These are phyloP conservation scores for Cairneyella variabilis DNA, from an alignment of 495 filamentous ascomycete species.

Conservation along the genomic window DNA sequence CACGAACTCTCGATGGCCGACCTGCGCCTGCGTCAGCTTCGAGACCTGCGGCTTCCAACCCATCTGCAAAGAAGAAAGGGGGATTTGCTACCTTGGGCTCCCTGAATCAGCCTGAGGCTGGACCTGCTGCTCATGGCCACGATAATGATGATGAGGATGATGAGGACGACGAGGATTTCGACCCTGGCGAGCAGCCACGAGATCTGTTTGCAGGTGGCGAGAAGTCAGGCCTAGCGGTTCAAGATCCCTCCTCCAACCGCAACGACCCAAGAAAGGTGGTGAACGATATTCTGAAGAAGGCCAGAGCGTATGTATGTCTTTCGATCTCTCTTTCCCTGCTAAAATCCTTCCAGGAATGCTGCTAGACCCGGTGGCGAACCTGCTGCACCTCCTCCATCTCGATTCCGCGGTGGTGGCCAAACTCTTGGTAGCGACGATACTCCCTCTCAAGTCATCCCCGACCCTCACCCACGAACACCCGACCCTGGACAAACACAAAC, in stretches of 20 bases:
- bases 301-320: conserved; percentile 58
- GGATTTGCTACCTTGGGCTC: conserved; percentile 57
- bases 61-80: conserved; percentile 36
- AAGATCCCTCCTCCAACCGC: conserved; percentile 62
- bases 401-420: conserved; percentile 77
- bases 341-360: conserved; percentile 45
- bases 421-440: conserved; percentile 89
- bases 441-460: conserved; percentile 67
- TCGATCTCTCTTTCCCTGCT: neutral
- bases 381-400: conserved; percentile 42
- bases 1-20: conserved; percentile 51
- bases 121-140: conserved; percentile 37
- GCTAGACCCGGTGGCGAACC: conserved; percentile 51
- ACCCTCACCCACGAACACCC: conserved; percentile 46
- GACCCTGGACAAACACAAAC: conserved; percentile 32
- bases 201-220: conserved; percentile 94
- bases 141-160: conserved; percentile 56
- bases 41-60: conserved; percentile 29
- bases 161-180: conserved; percentile 55
- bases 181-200: conserved; percentile 60
- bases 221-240: conserved; percentile 93
- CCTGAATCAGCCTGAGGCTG: conserved; percentile 35
- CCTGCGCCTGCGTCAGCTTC: conserved; percentile 39
- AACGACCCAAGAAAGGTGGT: conserved; percentile 63
- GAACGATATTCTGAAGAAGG: conserved; percentile 77